These are phyloP conservation scores for Pleurotus ostreatus DNA, from an alignment of 768 basidiomycete species.

Conservation along the genomic window DNA sequence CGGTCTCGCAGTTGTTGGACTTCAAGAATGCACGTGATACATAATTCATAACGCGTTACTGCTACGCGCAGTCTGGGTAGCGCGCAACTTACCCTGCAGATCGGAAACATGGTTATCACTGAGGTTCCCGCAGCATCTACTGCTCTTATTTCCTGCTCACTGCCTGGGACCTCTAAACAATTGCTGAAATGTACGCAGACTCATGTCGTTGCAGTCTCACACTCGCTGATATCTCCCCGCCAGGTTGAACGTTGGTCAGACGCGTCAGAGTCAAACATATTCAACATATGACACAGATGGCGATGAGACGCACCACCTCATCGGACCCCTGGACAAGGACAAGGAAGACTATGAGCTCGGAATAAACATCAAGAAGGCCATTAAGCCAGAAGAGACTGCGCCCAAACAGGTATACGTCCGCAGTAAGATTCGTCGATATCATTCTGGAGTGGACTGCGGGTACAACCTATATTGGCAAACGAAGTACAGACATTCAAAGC, in stretches of 20 bases:
- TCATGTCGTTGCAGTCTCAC: not conserved
- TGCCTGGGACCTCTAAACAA: not conserved
- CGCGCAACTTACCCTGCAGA: not conserved
- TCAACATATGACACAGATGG: conserved; percentile 58
- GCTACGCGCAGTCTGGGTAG: no score
- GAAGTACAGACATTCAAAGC: conserved; percentile 99
- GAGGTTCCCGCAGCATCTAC: conserved; percentile 10
- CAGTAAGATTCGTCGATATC: conserved; percentile 94
- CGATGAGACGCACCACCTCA: conserved; percentile 89
- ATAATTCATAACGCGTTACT: no score
- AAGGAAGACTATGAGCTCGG: conserved; percentile 94
- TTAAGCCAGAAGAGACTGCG: conserved; percentile 89
- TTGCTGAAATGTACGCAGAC: conserved; percentile 5
- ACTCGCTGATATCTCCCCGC: not conserved
- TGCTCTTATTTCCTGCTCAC: not conserved
- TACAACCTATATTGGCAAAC: conserved; percentile 94
- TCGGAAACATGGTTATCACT: not conserved
- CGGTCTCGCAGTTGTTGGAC: no score
- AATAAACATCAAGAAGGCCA: conserved; percentile 97
- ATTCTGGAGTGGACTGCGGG: conserved; percentile 95
- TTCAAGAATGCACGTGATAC: no score
- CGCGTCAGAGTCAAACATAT: conserved; percentile 19
- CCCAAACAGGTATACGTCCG: conserved; percentile 99
- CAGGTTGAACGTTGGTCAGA: conserved; percentile 36
- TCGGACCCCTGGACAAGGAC: conserved; percentile 96